Evolutionary conservation across 108 stramenopile species (phyloP).

Genomic region (Cyclotella choctawhatcheeana): DNA sequence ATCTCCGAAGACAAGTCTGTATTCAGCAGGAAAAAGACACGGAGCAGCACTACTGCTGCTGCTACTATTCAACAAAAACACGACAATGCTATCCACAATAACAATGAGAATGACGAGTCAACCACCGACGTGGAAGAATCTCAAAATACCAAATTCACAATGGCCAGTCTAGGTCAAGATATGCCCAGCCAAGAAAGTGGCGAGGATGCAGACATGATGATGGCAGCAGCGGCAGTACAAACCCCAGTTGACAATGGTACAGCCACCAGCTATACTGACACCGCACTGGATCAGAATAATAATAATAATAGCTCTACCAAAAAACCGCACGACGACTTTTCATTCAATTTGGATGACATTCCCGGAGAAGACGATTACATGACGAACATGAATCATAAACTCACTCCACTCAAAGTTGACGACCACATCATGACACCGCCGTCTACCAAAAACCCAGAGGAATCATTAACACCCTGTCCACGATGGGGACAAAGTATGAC

Average conservation of each 20-base stretch:
- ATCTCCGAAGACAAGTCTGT: too few relatives aligned
- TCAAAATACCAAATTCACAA: slow-evolving; percentile 4
- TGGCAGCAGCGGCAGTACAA: not conserved
- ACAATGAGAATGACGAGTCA: not conserved
- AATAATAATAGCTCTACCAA: too few relatives aligned
- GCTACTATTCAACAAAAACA: not conserved
- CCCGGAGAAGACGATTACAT: slow-evolving; percentile 3
- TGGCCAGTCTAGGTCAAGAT: slow-evolving; percentile 33
- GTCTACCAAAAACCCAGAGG: not conserved
- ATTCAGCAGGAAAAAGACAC: slow-evolving; percentile 7
- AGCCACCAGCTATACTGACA: too few relatives aligned
- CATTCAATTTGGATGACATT: slow-evolving; percentile 17
- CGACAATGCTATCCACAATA: not conserved
- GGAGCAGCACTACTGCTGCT: not conserved
- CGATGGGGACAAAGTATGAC: slow-evolving; percentile 89
- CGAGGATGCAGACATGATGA: not conserved
- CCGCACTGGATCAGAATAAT: too few relatives aligned
- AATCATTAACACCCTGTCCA: slow-evolving; percentile 47
- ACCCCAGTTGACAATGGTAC: not conserved
- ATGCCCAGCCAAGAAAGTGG: slow-evolving; percentile 39
- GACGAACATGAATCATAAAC: not conserved
- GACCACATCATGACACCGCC: not conserved
- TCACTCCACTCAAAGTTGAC: not conserved
- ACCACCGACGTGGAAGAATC: slow-evolving; percentile 1
- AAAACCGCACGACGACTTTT: slow-evolving; percentile 9